A percentile compares a stretch with the other conserved stretches of the same genome.
These are phyloP conservation scores for Suillus clintonianus DNA, from an alignment of 768 basidiomycete genomes.

Conservation along the genomic window DNA sequence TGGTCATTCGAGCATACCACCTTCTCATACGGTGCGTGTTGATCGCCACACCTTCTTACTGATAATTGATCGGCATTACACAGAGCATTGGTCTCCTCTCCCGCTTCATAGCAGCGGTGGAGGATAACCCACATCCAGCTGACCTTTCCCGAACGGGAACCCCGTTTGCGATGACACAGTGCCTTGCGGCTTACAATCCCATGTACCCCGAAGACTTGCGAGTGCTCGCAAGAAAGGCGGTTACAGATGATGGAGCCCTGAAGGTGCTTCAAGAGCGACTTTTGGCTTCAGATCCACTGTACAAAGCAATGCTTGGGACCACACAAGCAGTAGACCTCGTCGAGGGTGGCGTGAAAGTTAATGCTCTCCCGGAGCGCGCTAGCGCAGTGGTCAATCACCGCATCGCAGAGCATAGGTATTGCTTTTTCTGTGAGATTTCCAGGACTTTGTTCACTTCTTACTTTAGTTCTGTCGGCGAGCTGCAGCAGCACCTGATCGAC, in stretches of 20 bases:
- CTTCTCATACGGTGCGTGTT: conserved; percentile 63
- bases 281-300: conserved; percentile 21
- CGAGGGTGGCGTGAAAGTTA: conserved; percentile 64
- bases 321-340: conserved; percentile 76
- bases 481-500: conserved; percentile 19
- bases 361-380: conserved; percentile 73
- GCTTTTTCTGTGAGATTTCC: neutral
- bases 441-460: neutral
- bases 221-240: conserved; percentile 45
- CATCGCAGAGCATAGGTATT: conserved; percentile 61
- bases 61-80: neutral
- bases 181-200: conserved; percentile 60
- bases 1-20: conserved; percentile 83
- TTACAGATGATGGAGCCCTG: conserved; percentile 50
- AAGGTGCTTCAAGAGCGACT: conserved; percentile 43
- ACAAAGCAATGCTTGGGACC: conserved; percentile 55
- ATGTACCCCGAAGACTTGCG: conserved; percentile 49
- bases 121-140: conserved; percentile 55
- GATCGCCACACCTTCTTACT: neutral
- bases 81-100: conserved; percentile 80
- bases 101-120: conserved; percentile 60
- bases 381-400: conserved; percentile 71
- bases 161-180: conserved; percentile 43
- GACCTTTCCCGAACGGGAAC: conserved; percentile 41
- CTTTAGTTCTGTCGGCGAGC: conserved; percentile 17